Evolutionary conservation across 1,139 yeast genomes (phyloP).

Genomic region (Lodderomyces metapsilosis): DNA sequence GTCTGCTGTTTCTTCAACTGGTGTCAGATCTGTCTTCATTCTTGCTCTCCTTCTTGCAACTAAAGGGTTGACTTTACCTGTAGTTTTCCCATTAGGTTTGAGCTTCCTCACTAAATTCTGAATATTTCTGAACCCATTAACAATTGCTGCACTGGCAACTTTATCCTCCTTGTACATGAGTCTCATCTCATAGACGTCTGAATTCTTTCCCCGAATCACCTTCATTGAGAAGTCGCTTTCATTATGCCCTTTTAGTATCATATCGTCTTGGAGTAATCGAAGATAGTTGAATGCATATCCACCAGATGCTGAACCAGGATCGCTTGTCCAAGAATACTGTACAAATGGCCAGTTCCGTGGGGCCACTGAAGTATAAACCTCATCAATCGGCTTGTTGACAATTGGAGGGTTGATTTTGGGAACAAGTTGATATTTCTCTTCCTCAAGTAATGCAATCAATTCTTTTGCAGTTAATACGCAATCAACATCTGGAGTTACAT

Average conservation of each 20-base stretch:
- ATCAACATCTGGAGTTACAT: slow-evolving; percentile 62
- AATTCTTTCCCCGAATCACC: slow-evolving; percentile 61
- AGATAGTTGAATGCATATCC: slow-evolving; percentile 77
- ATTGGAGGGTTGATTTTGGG: slow-evolving; percentile 12
- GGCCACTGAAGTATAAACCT: slow-evolving; percentile 37
- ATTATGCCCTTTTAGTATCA: slow-evolving; percentile 20
- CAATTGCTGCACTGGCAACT: slow-evolving; percentile 69
- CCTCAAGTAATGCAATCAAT: slow-evolving; percentile 66
- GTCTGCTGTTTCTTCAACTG: slow-evolving; percentile 44
- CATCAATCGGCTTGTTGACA: slow-evolving; percentile 9
- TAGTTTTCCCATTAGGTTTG: slow-evolving; percentile 38
- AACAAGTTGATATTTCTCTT: slow-evolving; percentile 30
- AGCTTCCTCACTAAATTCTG: slow-evolving; percentile 88
- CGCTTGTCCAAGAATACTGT: slow-evolving; percentile 65
- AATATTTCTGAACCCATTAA: slow-evolving; percentile 91
- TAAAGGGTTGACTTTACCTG: slow-evolving; percentile 33
- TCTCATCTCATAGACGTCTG: slow-evolving; percentile 71
- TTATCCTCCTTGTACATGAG: slow-evolving; percentile 35
- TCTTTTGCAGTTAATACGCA: slow-evolving; percentile 94
- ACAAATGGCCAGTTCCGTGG: slow-evolving; percentile 61
- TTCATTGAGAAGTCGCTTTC: slow-evolving; percentile 23
- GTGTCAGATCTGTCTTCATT: slow-evolving; percentile 20
- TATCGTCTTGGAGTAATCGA: slow-evolving; percentile 31
- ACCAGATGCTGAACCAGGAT: slow-evolving; percentile 83
- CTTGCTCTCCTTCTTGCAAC: slow-evolving; percentile 45